Evolutionary conservation across 1,284 basidiomycete genomes (phyloP).

Genomic region (Phlebopus sp.): DNA sequence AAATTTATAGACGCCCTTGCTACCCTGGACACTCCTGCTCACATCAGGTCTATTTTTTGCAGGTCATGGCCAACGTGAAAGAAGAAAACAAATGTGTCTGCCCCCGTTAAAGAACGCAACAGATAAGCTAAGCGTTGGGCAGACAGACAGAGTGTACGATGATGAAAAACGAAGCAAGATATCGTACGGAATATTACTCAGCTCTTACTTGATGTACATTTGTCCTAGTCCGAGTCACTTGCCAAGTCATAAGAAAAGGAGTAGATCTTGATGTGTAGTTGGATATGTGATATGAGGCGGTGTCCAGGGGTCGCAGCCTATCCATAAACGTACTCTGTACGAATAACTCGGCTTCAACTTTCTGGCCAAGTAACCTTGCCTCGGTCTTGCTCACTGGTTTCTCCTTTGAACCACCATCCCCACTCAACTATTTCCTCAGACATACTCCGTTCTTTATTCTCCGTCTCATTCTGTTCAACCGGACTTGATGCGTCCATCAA

Average conservation of each 20-base stretch:
- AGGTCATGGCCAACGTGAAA: slow-evolving; percentile 68
- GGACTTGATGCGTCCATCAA: slow-evolving; percentile 31
- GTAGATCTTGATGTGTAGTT: slow-evolving; percentile 13
- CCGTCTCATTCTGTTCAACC: slow-evolving; percentile 4
- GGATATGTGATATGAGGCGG: slow-evolving; percentile 22
- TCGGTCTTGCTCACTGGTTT: slow-evolving; percentile 3
- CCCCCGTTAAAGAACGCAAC: slow-evolving; percentile 32
- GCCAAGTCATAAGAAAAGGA: slow-evolving; percentile 11
- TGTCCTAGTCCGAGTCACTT: slow-evolving; percentile 12
- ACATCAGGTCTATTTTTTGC: slow-evolving; percentile 12
- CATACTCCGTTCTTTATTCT: slow-evolving; percentile 13
- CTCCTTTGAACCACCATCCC: slow-evolving; percentile 15
- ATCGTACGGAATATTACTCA: slow-evolving; percentile 3
- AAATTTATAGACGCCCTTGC: slow-evolving; percentile 22
- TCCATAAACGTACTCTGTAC: slow-evolving; percentile 5
- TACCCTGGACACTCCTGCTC: slow-evolving; percentile 21
- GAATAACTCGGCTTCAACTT: neutral
- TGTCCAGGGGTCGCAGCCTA: slow-evolving; percentile 26
- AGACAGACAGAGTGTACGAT: slow-evolving; percentile 9
- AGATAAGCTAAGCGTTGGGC: slow-evolving; percentile 14
- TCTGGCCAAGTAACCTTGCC: slow-evolving; percentile 6
- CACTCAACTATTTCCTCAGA: slow-evolving; percentile 3
- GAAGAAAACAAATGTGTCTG: slow-evolving; percentile 70
- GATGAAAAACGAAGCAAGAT: slow-evolving; percentile 8
- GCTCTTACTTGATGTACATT: slow-evolving; percentile 10